Conservation (phyloP, 306 rosid species). For the Cicer yamashitae region DNA sequence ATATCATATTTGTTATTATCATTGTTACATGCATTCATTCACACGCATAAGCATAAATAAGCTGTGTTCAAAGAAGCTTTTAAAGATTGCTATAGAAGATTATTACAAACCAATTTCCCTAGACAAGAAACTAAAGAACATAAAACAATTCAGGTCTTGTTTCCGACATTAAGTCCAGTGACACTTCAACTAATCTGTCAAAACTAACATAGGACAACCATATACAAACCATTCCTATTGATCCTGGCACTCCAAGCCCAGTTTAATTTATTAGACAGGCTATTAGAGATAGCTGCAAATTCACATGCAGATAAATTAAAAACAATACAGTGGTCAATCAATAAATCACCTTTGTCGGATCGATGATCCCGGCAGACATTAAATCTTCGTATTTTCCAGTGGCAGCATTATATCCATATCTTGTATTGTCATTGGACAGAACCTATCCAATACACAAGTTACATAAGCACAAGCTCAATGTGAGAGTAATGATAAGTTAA, state of each 20-base stretch:
- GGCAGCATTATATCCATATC: slow-evolving; percentile 89
- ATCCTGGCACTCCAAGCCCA: neutral
- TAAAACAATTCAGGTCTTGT: neutral
- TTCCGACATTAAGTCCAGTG: neutral
- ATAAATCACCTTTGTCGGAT: slow-evolving; percentile 85
- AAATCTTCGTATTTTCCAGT: slow-evolving; percentile 95
- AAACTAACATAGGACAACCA: neutral
- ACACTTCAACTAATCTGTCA: neutral
- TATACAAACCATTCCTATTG: neutral
- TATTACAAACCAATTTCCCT: neutral
- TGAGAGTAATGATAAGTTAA: neutral
- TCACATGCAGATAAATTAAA: neutral
- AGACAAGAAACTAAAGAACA: neutral
- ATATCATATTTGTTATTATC: neutral
- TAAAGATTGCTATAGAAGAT: neutral
- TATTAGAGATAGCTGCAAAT: neutral
- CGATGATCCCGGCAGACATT: slow-evolving; percentile 97
- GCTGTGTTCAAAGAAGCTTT: neutral
- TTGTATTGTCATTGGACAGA: slow-evolving; percentile 54
- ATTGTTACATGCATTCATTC: neutral
- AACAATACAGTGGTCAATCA: neutral
- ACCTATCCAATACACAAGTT: slow-evolving; percentile 1
- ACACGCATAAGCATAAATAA: neutral
- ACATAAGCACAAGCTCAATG: neutral
- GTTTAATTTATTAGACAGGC: neutral